Evolutionary conservation across 2,329 filamentous ascomycete genomes (phyloP), one percentile per base, ranked within the genome.

Genomic region (Dendryphion nanum): DNA sequence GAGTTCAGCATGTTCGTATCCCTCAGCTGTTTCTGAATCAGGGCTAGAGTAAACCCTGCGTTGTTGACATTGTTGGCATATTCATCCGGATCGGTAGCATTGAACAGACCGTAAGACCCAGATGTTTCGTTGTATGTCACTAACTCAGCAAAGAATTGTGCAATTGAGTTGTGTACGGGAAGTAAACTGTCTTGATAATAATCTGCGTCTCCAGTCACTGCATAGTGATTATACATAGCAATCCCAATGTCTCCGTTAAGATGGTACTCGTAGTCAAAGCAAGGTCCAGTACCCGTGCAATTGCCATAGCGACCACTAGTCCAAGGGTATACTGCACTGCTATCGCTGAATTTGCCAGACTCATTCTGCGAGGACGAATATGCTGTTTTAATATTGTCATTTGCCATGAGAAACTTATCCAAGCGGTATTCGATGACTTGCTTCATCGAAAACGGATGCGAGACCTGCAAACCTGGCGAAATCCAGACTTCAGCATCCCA

Each of bases 31-130:
- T 53, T 78, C 59, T 49, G 73, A 63, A 83, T 80, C 20, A 83
- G 62, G 0, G 79, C 73, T 71, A 82, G 82, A 0, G 84, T 87
- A 51, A 77, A 88, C 2, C 79, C 83, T n/a, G 80, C 78, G 21
- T 84, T 83, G 48, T 85, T 76, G 36, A 83, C 68, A 37, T 76
- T 69, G 49, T 86, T 85, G 6, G 83, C 82, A 50, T 83, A 86
- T 56, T 86, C 83, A 46, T 83, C 80, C 2, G 85, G 85, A 61
- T 89, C 85, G 0, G 85, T 88, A 64, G 85, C 82, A 46, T 88
- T 64, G 46, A 47, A 50, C 1, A 66, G 47, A 18, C 55, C 54
- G 20, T 53, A 66, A 4, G 43, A 44, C 1, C 48, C 54, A 0
- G 58, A 59, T 1, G 60, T 57, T 15, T 75, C 72, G 49, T 86